A percentile compares a stretch with the other conserved stretches of the same genome.
Evolutionary conservation across 208 protist species (phyloP).

Genomic region (Leishmania aethiopica): DNA sequence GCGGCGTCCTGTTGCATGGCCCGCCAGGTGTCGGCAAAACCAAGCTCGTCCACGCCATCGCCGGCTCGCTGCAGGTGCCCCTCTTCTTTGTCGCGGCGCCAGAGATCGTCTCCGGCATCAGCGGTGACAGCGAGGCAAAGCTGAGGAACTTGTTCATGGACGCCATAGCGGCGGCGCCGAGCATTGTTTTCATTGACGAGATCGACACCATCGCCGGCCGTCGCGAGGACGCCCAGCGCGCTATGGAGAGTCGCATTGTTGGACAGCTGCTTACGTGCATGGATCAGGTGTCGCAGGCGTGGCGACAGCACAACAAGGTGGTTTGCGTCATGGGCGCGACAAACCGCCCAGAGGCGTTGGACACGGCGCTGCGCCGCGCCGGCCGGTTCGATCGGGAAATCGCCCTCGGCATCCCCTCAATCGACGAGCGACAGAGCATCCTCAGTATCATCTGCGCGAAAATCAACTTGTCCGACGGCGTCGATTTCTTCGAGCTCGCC

Average conservation of each 20-base stretch:
- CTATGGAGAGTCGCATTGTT: conserved; percentile 99
- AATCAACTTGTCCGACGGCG: conserved; percentile 79
- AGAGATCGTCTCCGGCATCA: conserved; percentile 98
- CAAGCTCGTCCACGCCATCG: conserved; percentile 95
- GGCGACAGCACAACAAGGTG: conserved; percentile 86
- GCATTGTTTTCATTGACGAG: conserved; percentile 99
- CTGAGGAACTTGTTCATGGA: conserved; percentile 96
- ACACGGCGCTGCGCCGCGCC: conserved; percentile 95
- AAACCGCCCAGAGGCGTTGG: conserved; percentile 96
- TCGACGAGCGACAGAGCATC: conserved; percentile 90
- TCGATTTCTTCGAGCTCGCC: conserved; percentile 95
- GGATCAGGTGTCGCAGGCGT: conserved; percentile 94
- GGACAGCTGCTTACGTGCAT: conserved; percentile 99
- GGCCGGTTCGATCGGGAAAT: conserved; percentile 99
- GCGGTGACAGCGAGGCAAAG: conserved; percentile 98
- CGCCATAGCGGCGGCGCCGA: conserved; percentile 93
- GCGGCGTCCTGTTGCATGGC: conserved; percentile 97
- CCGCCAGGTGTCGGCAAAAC: conserved; percentile 97
- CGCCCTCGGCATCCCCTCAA: conserved; percentile 95
- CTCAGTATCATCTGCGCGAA: conserved; percentile 84
- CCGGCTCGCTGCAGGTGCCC: conserved; percentile 93
- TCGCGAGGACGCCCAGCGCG: conserved; percentile 95
- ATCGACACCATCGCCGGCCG: conserved; percentile 97
- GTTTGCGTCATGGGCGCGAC: conserved; percentile 97
- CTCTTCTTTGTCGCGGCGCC: conserved; percentile 96